Evolutionary conservation across 352 stramenopile genomes (phyloP), one percentile per base, ranked within the genome.

Genomic region (Phytophthora foliorum): DNA sequence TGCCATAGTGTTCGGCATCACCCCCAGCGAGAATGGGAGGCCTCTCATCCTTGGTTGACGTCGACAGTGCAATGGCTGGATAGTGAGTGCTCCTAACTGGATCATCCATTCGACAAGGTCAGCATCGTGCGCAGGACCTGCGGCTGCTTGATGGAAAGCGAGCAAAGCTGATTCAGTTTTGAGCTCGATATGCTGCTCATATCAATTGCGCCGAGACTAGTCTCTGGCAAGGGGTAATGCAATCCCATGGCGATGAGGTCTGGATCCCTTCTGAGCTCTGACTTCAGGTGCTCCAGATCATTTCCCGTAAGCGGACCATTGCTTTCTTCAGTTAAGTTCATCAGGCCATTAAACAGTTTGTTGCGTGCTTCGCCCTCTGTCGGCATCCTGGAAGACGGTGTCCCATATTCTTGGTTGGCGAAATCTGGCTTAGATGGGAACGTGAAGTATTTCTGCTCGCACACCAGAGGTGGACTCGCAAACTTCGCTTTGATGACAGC

Each of bases 61-160:
- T 14, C 66, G 56, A 29, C 56, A 69, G 32, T 72, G 51, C 11
- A 66, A 31, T 0, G 65, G 56, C 39, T 78, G 55, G 32, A 57
- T 63, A 16, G 38, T 52, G 2, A 75, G 7, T 31, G 52, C 31
- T 69, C 41, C 22, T 50, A 41, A 4, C 19, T 84, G 67, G 36
- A 80, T 66, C 36, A 86, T 61, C 68, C 68, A 86, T 34, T 86
- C 74, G 0, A 78, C 63, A 8, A 82, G 67, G 0, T 62, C 38
- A 6, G 25, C 46, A 22, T 86, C 69, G 10, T 72, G 60, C 4
- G 67, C 69, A 38, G 50, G 54, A 0, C 78, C 78, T 22, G 72
- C 75, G 0, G 63, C 72, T 0, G 67, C 78, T 27, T 69, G 24
- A 39, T 83, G 75, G 3, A 86, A 27, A 73, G 22, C 6, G 52